Conservation (phyloP, 805 yeast genomes). For the Kodamaea leandrae region DNA sequence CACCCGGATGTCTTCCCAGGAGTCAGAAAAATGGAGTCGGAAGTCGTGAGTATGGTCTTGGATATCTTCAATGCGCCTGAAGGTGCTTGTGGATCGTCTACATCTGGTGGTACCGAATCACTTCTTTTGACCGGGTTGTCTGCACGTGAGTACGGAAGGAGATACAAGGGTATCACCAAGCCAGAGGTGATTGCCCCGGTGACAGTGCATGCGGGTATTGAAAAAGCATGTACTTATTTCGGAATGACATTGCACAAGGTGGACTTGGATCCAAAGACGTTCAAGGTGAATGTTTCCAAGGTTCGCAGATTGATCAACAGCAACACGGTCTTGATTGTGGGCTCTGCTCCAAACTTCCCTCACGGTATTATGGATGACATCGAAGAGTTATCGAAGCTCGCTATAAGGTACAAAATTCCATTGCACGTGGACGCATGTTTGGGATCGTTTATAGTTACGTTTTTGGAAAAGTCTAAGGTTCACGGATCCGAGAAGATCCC, state of each 20-base stretch:
- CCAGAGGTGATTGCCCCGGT: conserved; percentile 90
- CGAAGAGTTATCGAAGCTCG: conserved; percentile 62
- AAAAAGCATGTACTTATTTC: conserved; percentile 89
- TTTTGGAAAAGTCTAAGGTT: conserved; percentile 55
- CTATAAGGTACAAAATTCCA: conserved; percentile 68
- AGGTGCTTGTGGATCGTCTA: conserved; percentile 62
- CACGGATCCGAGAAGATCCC: conserved; percentile 47
- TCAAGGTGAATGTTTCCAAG: conserved; percentile 60
- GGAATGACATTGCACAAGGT: conserved; percentile 82
- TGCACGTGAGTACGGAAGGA: conserved; percentile 74
- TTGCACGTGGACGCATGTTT: conserved; percentile 94
- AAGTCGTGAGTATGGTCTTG: conserved; percentile 88
- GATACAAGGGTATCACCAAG: conserved; percentile 50
- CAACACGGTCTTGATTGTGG: conserved; percentile 81
- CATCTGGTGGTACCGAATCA: conserved; percentile 97
- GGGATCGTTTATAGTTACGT: conserved; percentile 88
- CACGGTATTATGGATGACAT: conserved; percentile 95
- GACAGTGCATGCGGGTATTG: conserved; percentile 93
- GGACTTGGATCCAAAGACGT: conserved; percentile 65
- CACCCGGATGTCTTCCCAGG: conserved; percentile 98
- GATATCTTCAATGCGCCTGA: conserved; percentile 75
- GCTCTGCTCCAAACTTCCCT: conserved; percentile 97
- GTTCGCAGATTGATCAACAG: conserved; percentile 65
- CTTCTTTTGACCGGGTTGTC: conserved; percentile 80
- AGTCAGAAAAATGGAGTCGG: conserved; percentile 93